Conservation (phyloP, 441 rosid genomes). For the Macaranga tanarius region DNA sequence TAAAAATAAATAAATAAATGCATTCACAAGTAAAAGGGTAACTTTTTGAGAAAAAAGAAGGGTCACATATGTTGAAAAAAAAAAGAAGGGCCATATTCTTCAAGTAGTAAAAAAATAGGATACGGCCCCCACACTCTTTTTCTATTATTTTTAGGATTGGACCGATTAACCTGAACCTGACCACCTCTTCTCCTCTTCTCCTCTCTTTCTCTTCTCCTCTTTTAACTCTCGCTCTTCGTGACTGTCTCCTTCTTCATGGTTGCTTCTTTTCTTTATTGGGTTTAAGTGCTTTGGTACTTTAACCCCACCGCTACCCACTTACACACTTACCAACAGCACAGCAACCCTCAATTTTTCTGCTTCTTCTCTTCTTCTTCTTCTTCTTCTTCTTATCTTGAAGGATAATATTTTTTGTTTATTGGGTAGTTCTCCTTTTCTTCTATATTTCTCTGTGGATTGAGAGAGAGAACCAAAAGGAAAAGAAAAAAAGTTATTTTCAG, state of each 20-base stretch:
- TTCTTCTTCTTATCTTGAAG: background rate
- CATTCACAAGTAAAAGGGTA: too few relatives aligned
- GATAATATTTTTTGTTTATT: background rate
- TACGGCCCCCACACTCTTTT: background rate
- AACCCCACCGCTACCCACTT: constrained; percentile 1
- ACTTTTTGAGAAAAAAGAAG: too few relatives aligned
- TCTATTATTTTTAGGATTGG: background rate
- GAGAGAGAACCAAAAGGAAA: background rate
- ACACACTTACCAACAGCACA: background rate
- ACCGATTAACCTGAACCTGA: background rate
- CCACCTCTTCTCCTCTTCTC: background rate
- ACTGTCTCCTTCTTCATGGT: too few relatives aligned
- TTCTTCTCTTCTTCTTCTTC: constrained; percentile 1
- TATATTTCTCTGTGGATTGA: background rate
- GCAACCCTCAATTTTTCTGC: too few relatives aligned
- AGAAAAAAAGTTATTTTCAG: background rate
- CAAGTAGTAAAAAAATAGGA: background rate
- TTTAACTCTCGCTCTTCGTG: too few relatives aligned
- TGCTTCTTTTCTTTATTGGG: background rate
- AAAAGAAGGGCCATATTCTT: background rate
- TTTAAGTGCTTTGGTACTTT: constrained; percentile 13
- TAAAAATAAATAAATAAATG: too few relatives aligned
- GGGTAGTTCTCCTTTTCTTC: background rate
- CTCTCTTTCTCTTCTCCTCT: background rate
- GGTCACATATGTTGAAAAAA: background rate